phyloP scores from a whole-genome alignment of 78 protist genomes.

The Guillardia theta region DNA sequence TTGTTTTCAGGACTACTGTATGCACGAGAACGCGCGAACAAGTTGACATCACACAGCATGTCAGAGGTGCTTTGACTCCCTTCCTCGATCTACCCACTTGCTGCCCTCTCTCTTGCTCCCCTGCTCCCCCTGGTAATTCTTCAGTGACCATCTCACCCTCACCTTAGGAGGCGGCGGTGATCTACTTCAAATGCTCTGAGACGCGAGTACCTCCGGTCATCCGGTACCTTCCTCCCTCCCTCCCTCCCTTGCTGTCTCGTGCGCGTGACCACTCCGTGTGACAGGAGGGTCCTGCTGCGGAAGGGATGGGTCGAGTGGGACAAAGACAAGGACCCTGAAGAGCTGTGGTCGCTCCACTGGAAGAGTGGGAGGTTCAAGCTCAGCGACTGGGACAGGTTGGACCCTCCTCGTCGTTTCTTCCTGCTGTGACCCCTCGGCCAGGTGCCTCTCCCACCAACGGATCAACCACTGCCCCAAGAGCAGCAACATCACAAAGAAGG shows the following conservation, averaged over 20 bases:
- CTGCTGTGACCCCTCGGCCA: neutral
- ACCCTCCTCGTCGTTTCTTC: neutral
- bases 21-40: no score
- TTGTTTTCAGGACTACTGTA: no score
- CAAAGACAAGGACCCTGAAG: neutral
- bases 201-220: neutral
- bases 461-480: neutral
- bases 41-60: no score
- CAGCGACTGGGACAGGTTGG: slow-evolving; percentile 4
- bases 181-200: neutral
- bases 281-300: neutral
- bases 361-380: slow-evolving; percentile 31
- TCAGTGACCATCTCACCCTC: no score
- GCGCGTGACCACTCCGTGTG: no score
- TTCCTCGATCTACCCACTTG: no score
- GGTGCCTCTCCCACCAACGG: neutral
- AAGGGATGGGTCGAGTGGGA: neutral
- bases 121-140: no score
- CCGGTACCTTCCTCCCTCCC: no score
- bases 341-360: neutral
- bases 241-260: no score
- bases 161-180: no score
- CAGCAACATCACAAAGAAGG: slow-evolving; percentile 11
- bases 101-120: no score
- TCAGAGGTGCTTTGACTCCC: no score